Base-by-base conservation (phyloP, 345 rosid genomes). In the Gossypium stocksii region DNA sequence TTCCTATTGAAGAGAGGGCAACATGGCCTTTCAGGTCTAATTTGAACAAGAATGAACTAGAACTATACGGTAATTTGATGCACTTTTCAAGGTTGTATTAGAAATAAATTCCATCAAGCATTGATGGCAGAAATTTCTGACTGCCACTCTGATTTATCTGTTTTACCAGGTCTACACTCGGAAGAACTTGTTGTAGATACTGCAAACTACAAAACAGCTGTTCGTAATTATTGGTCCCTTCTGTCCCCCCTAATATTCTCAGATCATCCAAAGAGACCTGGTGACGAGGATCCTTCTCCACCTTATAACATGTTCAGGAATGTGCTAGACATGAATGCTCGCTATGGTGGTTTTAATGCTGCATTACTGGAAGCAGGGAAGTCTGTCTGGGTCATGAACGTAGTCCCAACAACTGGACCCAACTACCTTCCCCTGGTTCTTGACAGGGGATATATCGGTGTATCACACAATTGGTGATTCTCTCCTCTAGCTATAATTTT, bases 221-320 rank as follows among this genome's bases (percentile, higher is more conserved):
- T 88, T 54, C 71, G 79, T 60, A 87, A 95, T 80, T 93, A 88
- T 81, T 95, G 99, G 99, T 93, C 99, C 13, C 93, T 95, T 80
- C 83, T 93, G 66, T 95, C 99, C 4, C 98, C 99, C 3, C 65
- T 95, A 68, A 93, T 95, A 84, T 95, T 95, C 91, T 95, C 99
- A 34, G 99, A 95, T 86, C 99, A 95, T 82, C 99, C 98, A 9
- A 95, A 95, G 81, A 91, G 99, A 84, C 98, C 97, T 3, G 99
- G 99, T 11, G 97, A 93, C 38, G 99, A 95, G 83, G 99, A 95
- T 83, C 99, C 99, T 52, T 85, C 90, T 2, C 98, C 99, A 25
- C 99, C 99, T 51, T 93, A 86, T 81, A 93, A 93, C 87, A 95
- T 90, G 97, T 84, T 93, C 62, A 85, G 98, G 80, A 95, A 95